Evolutionary conservation across 495 filamentous ascomycete species (phyloP).

Genomic region (Lindgomyces ingoldianus): DNA sequence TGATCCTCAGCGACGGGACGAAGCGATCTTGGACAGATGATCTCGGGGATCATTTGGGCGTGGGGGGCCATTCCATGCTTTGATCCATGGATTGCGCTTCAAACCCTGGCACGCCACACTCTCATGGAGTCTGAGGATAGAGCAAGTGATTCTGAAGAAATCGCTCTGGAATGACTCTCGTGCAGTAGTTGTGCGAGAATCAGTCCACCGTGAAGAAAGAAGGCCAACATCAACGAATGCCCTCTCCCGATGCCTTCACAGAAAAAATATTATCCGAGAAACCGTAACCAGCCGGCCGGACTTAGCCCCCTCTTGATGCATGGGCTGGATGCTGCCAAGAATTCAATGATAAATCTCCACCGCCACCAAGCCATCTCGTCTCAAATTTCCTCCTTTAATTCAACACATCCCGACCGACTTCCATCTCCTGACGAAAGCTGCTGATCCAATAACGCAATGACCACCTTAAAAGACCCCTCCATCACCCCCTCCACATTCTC

Average conservation of each 20-base stretch:
- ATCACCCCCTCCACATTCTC: slow-evolving; percentile 20
- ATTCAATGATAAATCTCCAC: not conserved
- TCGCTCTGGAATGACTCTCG: not conserved
- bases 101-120: not conserved
- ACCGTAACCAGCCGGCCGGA: not conserved
- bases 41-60: not conserved
- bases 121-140: not conserved
- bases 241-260: not conserved
- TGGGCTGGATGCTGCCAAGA: not conserved
- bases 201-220: not conserved
- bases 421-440: not conserved
- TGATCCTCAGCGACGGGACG: slow-evolving; percentile 17
- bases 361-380: not conserved
- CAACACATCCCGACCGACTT: not conserved
- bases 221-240: no score
- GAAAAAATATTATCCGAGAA: not conserved
- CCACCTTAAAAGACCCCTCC: not conserved
- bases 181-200: not conserved
- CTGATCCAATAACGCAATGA: not conserved
- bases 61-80: not conserved
- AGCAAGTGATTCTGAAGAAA: not conserved
- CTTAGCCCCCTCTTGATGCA: not conserved
- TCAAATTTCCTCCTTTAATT: not conserved
- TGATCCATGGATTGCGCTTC: slow-evolving; percentile 5
- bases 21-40: slow-evolving; percentile 11